Percentiles rank a stretch among this genome's conserved stretches.
Evolutionary conservation across 768 basidiomycete genomes (phyloP).

Genomic region (Mycena kentingensis): DNA sequence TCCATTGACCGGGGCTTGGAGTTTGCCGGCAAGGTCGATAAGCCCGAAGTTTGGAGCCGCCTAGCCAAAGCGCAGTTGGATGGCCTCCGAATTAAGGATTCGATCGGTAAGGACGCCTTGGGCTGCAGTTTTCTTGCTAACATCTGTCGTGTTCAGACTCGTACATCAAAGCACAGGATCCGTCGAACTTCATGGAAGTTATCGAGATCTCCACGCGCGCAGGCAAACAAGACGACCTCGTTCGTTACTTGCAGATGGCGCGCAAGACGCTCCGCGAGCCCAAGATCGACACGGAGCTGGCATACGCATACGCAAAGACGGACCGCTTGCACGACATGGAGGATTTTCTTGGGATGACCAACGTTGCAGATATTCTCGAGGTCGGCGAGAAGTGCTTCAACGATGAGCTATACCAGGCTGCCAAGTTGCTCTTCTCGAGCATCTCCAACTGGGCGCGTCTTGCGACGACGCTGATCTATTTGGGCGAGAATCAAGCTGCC

Average conservation of each 20-base stretch:
- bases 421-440: constrained; percentile 92
- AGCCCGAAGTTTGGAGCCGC: constrained; percentile 95
- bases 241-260: constrained; percentile 97
- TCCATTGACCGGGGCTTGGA: constrained; percentile 96
- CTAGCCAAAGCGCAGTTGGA: constrained; percentile 99
- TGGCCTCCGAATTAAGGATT: constrained; percentile 96
- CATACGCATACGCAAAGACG: constrained; percentile 97
- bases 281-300: constrained; percentile 96
- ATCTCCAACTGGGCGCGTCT: constrained; percentile 99
- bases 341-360: constrained; percentile 97
- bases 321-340: constrained; percentile 99
- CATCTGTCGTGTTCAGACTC: constrained; percentile 60
- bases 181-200: constrained; percentile 91
- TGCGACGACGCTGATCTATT: constrained; percentile 97
- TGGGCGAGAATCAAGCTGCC: constrained; percentile 96
- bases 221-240: constrained; percentile 89
- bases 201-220: constrained; percentile 95
- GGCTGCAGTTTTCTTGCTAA: constrained; percentile 1
- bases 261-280: constrained; percentile 96
- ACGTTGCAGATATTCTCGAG: constrained; percentile 94
- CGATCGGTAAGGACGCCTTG: constrained; percentile 91
- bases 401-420: constrained; percentile 95
- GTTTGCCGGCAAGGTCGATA: constrained; percentile 94
- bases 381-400: constrained; percentile 99
- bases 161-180: constrained; percentile 96